These are phyloP conservation scores for Funneliformis mosseae DNA, from an alignment of 192 early-diverging fungal genomes.

Conservation along the genomic window DNA sequence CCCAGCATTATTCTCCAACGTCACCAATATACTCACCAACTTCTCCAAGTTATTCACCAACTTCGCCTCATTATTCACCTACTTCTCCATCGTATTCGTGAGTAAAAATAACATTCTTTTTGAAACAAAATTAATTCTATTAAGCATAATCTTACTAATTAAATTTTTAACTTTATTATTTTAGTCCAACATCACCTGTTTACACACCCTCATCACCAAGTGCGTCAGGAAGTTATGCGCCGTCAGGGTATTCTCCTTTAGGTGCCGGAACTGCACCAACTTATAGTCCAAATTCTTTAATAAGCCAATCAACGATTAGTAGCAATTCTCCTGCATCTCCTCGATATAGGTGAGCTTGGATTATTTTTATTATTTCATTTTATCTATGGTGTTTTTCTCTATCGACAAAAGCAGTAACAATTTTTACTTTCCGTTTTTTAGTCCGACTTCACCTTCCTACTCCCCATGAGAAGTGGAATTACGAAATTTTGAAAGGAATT, in stretches of 20 bases:
- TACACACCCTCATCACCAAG: conserved; percentile 21
- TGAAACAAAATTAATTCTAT: background rate
- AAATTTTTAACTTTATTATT: background rate
- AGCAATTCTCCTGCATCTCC: conserved; percentile 2
- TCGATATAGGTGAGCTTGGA: conserved; percentile 9
- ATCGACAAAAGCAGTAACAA: background rate
- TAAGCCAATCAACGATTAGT: background rate
- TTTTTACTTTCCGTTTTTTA: background rate
- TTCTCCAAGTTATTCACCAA: conserved; percentile 46
- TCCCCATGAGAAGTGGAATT: background rate
- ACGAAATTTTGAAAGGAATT: background rate
- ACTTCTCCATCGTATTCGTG: conserved; percentile 33
- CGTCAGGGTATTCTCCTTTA: background rate
- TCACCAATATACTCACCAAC: conserved; percentile 73
- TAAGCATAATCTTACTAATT: background rate
- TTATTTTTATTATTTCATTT: background rate
- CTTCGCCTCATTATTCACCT: conserved; percentile 17
- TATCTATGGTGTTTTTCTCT: background rate
- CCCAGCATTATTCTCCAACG: conserved; percentile 60
- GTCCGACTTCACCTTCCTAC: conserved; percentile 25
- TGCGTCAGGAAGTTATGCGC: background rate
- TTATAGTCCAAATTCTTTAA: background rate
- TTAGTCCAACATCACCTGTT: conserved; percentile 27
- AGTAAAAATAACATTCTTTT: background rate
- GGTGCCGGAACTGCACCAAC: background rate